phyloP scores from a whole-genome alignment of 2,329 filamentous ascomycete genomes.

The Pyrenophora tritici-repentis region DNA sequence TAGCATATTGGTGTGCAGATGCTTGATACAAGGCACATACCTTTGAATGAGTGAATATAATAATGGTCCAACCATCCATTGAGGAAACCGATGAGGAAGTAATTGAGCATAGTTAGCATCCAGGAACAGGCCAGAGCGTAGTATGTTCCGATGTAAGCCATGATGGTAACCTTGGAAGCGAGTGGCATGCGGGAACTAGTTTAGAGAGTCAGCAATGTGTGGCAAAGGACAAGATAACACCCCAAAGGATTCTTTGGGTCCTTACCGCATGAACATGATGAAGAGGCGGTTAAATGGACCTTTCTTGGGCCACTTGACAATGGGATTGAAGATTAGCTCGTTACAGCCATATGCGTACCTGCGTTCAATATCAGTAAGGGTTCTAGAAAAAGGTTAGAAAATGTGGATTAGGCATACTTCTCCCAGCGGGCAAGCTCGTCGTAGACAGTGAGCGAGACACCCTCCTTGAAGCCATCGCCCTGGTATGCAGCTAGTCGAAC shows the following conservation, averaged over 20 bases:
- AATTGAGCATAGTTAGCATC: slow-evolving; percentile 70
- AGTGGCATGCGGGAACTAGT: slow-evolving; percentile 61
- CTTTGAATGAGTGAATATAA: slow-evolving; percentile 74
- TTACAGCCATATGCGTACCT: slow-evolving; percentile 69
- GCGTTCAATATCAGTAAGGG: slow-evolving; percentile 2
- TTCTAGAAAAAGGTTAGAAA: not conserved
- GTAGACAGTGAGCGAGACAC: slow-evolving; percentile 73
- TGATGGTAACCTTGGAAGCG: slow-evolving; percentile 71
- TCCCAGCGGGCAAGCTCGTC: slow-evolving; percentile 75
- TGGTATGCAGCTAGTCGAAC: slow-evolving; percentile 73
- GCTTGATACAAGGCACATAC: not conserved
- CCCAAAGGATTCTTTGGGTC: not conserved
- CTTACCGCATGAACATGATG: slow-evolving; percentile 58
- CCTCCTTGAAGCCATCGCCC: slow-evolving; percentile 72
- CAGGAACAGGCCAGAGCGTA: slow-evolving; percentile 72
- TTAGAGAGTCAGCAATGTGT: not conserved
- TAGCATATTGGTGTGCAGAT: not conserved
- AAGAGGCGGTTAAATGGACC: slow-evolving; percentile 71
- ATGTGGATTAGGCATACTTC: slow-evolving; percentile 50
- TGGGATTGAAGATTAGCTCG: slow-evolving; percentile 71
- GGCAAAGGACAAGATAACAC: not conserved
- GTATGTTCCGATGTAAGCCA: slow-evolving; percentile 73
- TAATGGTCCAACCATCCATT: slow-evolving; percentile 78
- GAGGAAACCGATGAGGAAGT: slow-evolving; percentile 73
- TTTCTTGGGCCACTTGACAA: slow-evolving; percentile 64